Evolutionary conservation across 148 eudicot genomes (phyloP).

Genomic region (Talinum fruticosum): DNA sequence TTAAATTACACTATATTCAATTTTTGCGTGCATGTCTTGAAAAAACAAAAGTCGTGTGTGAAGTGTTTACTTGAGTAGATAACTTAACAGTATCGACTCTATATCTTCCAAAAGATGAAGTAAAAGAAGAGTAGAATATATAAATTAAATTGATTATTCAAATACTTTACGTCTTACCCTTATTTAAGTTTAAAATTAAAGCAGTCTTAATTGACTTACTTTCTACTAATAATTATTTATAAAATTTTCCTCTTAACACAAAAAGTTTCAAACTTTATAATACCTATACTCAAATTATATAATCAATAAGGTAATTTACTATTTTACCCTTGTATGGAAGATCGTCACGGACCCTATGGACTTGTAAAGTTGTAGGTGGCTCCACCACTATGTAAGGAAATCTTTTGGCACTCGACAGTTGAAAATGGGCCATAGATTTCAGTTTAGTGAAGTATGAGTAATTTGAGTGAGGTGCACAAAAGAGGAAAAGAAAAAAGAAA

Average conservation of each 20-base stretch:
- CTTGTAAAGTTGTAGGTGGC: neutral
- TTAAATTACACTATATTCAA: neutral
- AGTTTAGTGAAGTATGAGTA: neutral
- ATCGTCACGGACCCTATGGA: constrained; percentile 1
- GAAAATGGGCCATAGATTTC: constrained; percentile 6
- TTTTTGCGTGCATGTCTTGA: neutral
- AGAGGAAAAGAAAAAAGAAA: neutral
- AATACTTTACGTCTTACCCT: neutral
- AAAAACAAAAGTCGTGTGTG: neutral
- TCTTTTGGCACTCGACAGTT: neutral
- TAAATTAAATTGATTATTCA: neutral
- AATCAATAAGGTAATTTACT: too few relatives aligned
- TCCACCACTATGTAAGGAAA: neutral
- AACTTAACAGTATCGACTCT: too few relatives aligned
- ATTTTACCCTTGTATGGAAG: neutral
- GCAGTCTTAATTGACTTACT: neutral
- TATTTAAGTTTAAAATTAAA: neutral
- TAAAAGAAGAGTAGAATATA: neutral
- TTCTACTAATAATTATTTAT: too few relatives aligned
- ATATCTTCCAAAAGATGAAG: neutral
- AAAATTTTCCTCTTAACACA: too few relatives aligned
- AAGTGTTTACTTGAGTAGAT: neutral
- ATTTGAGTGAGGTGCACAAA: neutral
- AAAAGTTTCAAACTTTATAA: too few relatives aligned
- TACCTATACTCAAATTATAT: neutral